Evolutionary conservation across 306 rosid species (phyloP).

Genomic region (Casuarina cunninghamiana): DNA sequence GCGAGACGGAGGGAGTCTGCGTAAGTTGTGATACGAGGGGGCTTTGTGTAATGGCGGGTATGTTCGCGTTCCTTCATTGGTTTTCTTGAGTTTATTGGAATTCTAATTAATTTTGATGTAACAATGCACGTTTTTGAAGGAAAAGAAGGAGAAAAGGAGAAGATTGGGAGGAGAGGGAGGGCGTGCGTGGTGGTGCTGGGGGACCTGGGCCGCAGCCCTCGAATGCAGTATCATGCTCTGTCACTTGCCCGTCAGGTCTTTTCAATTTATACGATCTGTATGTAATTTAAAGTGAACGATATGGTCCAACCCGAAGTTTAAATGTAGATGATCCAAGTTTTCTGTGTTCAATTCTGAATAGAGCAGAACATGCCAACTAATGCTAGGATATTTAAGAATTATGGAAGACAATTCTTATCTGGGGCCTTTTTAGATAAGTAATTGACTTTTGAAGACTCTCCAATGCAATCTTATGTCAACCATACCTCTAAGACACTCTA

Average conservation of each 20-base stretch:
- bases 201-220: conserved; percentile 95
- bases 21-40: too few species aligned
- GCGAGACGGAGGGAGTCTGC: too few species aligned
- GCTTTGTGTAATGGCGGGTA: too few species aligned
- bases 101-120: not conserved
- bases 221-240: conserved; percentile 97
- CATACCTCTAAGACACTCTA: not conserved
- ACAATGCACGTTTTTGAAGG: conserved; percentile 21
- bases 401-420: too few species aligned
- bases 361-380: not conserved
- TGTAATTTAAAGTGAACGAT: not conserved
- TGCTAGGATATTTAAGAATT: too few species aligned
- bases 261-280: not conserved
- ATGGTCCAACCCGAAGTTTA: not conserved
- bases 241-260: conserved; percentile 89
- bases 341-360: not conserved
- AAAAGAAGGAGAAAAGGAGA: conserved; percentile 30
- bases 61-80: too few species aligned
- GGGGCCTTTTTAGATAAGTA: too few species aligned
- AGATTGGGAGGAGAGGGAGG: conserved; percentile 59
- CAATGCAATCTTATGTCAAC: not conserved
- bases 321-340: not conserved
- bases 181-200: conserved; percentile 94
- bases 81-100: too few species aligned
- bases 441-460: not conserved